Conservation (phyloP, 495 filamentous ascomycete species). For the Melanomma pulvis-pyrius region DNA sequence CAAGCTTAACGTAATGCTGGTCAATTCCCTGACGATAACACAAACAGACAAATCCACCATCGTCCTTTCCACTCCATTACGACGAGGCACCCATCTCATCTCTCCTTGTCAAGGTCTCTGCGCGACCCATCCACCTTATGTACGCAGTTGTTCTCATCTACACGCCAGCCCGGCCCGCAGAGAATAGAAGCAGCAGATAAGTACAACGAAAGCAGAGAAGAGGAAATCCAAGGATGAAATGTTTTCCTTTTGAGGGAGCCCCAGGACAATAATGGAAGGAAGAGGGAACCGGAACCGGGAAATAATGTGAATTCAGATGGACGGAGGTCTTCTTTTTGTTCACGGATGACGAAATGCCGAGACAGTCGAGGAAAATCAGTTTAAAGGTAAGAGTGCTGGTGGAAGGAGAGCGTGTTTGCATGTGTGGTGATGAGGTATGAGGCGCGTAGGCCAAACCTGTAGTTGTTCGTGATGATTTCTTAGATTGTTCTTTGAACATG, state of each 20-base stretch:
- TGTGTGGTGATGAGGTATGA: slow-evolving; percentile 6
- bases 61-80: slow-evolving; percentile 32
- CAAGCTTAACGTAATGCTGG: slow-evolving; percentile 12
- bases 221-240: slow-evolving; percentile 2
- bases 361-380: neutral
- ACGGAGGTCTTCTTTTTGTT: neutral
- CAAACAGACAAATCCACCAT: slow-evolving; percentile 17
- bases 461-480: slow-evolving; percentile 29
- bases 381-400: neutral
- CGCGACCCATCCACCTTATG: slow-evolving; percentile 7
- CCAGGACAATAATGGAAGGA: slow-evolving; percentile 14
- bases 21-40: slow-evolving; percentile 21
- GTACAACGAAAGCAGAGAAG: slow-evolving; percentile 19
- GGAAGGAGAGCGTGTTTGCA: neutral
- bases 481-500: slow-evolving; percentile 30
- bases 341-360: slow-evolving; percentile 7
- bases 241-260: slow-evolving; percentile 12
- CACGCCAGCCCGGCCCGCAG: slow-evolving; percentile 30
- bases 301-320: neutral
- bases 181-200: slow-evolving; percentile 31
- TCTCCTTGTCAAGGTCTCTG: slow-evolving; percentile 6
- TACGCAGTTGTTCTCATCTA: slow-evolving; percentile 32
- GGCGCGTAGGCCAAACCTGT: slow-evolving; percentile 25
- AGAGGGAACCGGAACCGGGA: neutral
- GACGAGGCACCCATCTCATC: slow-evolving; percentile 28